Percentiles rank a stretch among this genome's conserved stretches.
These are phyloP conservation scores for Fusarium graminum DNA, from an alignment of 2,329 filamentous ascomycete genomes.

Conservation along the genomic window DNA sequence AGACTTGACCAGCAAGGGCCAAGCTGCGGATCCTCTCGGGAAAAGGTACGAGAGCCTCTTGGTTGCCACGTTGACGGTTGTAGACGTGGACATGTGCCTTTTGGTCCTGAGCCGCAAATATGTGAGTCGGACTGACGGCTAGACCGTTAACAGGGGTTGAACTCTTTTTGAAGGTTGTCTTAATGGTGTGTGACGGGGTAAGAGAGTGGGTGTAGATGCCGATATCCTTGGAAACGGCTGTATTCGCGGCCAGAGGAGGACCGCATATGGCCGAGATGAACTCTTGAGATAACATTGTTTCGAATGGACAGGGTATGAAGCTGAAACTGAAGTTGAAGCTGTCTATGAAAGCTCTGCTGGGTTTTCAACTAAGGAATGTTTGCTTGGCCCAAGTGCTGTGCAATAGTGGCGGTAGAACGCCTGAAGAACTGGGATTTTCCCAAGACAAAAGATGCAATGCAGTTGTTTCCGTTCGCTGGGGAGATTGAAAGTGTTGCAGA, in stretches of 20 bases:
- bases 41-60: constrained; percentile 90
- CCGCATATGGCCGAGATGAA: constrained; percentile 71
- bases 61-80: constrained; percentile 82
- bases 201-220: constrained; percentile 89
- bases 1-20: constrained; percentile 76
- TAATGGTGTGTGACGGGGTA: constrained; percentile 81
- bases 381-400: constrained; percentile 17
- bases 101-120: constrained; percentile 91
- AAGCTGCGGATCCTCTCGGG: constrained; percentile 87
- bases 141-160: constrained; percentile 82
- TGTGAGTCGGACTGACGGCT: constrained; percentile 82
- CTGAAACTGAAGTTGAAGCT: constrained; percentile 6
- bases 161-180: constrained; percentile 90
- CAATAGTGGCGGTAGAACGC: not conserved
- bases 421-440: constrained; percentile 19
- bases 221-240: constrained; percentile 79
- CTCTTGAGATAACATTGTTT: constrained; percentile 69
- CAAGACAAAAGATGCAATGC: constrained; percentile 5
- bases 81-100: constrained; percentile 97
- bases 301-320: constrained; percentile 5
- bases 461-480: constrained; percentile 20
- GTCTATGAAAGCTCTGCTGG: constrained; percentile 11
- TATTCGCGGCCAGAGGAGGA: constrained; percentile 70
- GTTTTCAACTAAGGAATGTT: constrained; percentile 32
- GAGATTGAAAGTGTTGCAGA: constrained; percentile 23